Percentiles rank a stretch among this genome's conserved stretches.
Conservation (phyloP, 805 yeast genomes). For the Ogataea thermomethanolica region DNA sequence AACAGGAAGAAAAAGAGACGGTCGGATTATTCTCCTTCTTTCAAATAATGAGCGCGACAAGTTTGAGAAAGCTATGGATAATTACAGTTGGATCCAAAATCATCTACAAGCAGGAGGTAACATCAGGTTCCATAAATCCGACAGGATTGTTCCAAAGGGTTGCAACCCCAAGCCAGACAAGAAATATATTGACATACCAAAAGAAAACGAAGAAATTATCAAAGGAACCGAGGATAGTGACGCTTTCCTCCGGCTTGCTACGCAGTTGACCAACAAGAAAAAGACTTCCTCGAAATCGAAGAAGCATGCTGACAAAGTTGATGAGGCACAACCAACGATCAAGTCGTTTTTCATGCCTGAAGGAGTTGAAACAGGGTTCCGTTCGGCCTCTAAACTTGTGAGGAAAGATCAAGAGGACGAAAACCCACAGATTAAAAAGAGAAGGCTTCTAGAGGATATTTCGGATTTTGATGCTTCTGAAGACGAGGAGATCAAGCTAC, state of each 20-base stretch:
- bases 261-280: conserved; percentile 55
- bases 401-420: conserved; percentile 24
- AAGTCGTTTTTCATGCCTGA: conserved; percentile 71
- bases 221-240: conserved; percentile 44
- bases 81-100: conserved; percentile 73
- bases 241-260: conserved; percentile 64
- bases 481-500: conserved; percentile 16
- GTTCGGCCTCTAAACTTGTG: conserved; percentile 47
- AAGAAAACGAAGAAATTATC: conserved; percentile 56
- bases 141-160: conserved; percentile 64
- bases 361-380: conserved; percentile 62
- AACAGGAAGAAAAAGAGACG: conserved; percentile 94
- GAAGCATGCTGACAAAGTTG: conserved; percentile 3
- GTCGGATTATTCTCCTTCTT: conserved; percentile 70
- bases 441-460: conserved; percentile 11
- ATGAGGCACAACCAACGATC: conserved; percentile 14
- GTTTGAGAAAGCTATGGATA: conserved; percentile 80
- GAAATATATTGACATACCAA: conserved; percentile 60
- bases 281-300: conserved; percentile 24
- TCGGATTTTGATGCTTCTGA: conserved; percentile 18
- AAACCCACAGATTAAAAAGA: conserved; percentile 14
- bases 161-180: conserved; percentile 55
- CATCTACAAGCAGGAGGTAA: conserved; percentile 50
- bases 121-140: conserved; percentile 45
- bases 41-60: conserved; percentile 75